Conservation (phyloP, 2,329 filamentous ascomycete species). For the Ascosphaera aggregata region DNA sequence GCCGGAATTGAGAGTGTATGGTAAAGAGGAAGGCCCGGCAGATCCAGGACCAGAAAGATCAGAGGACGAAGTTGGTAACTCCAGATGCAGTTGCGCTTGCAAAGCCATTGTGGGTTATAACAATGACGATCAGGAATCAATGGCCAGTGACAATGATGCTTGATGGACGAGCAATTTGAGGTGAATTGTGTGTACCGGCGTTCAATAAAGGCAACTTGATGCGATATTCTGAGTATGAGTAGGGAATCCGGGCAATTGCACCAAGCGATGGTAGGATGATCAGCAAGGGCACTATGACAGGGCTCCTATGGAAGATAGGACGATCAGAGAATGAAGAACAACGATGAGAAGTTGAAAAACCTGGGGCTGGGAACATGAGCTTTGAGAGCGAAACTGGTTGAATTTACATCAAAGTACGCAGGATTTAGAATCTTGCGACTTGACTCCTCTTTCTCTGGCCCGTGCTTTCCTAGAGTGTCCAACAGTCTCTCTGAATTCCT, state of each 20-base stretch:
- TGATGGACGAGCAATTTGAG: neutral
- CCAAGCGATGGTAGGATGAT: neutral
- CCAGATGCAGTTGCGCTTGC: neutral
- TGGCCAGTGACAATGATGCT: no score
- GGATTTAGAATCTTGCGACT: neutral
- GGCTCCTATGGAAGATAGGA: neutral
- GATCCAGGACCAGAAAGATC: neutral
- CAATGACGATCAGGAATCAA: neutral
- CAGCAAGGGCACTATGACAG: neutral
- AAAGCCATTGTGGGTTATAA: neutral
- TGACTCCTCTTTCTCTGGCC: neutral
- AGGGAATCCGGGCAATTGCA: neutral
- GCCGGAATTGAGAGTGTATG: neutral
- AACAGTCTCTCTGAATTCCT: neutral
- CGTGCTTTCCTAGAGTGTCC: neutral
- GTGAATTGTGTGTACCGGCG: neutral
- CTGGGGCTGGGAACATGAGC: neutral
- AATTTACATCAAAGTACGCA: neutral
- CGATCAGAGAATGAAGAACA: neutral
- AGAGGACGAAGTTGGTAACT: neutral
- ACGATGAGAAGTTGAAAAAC: neutral
- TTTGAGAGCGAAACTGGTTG: neutral
- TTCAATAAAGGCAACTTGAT: neutral
- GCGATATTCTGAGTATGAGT: neutral
- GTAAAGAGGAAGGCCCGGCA: neutral